Evolutionary conservation across 2,329 filamentous ascomycete genomes (phyloP).

Genomic region (Tolypocladium album): DNA sequence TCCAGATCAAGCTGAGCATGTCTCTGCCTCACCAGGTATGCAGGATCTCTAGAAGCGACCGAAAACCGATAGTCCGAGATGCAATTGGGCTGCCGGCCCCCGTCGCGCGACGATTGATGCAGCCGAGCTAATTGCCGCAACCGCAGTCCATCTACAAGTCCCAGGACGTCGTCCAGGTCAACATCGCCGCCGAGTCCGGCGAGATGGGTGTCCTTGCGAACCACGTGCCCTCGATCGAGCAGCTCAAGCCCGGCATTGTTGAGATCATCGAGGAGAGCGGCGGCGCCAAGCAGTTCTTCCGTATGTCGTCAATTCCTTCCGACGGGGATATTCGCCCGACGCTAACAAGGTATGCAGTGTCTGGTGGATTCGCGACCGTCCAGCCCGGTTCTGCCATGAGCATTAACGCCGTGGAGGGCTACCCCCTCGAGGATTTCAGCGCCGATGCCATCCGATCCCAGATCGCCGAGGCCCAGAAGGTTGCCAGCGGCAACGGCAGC

Average conservation of each 20-base stretch:
- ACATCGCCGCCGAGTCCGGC: constrained; percentile 94
- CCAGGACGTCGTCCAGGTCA: constrained; percentile 80
- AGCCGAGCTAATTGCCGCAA: constrained; percentile 40
- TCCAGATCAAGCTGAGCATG: constrained; percentile 90
- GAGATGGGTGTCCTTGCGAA: constrained; percentile 99
- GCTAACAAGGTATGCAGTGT: constrained; percentile 48
- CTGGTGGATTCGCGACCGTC: constrained; percentile 92
- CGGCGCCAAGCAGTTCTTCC: constrained; percentile 92
- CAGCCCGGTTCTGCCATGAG: constrained; percentile 90
- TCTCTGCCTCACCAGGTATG: constrained; percentile 97
- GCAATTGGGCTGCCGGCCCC: constrained; percentile 15
- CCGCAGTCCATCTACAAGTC: constrained; percentile 58
- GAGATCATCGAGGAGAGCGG: constrained; percentile 93
- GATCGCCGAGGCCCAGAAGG: constrained; percentile 92
- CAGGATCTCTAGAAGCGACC: constrained; percentile 9
- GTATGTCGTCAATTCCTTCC: constrained; percentile 44
- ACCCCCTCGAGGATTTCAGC: constrained; percentile 92
- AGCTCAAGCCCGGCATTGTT: constrained; percentile 91
- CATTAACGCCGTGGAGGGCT: constrained; percentile 98
- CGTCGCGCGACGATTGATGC: constrained; percentile 9
- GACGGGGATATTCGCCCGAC: neutral
- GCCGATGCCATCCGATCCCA: constrained; percentile 79
- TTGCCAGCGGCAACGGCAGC: constrained; percentile 79
- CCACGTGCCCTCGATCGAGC: constrained; percentile 98
- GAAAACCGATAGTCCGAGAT: constrained; percentile 12